A percentile compares a stretch with the other conserved stretches of the same genome.
phyloP scores from a whole-genome alignment of 306 rosid genomes.

The Glycine soja region DNA sequence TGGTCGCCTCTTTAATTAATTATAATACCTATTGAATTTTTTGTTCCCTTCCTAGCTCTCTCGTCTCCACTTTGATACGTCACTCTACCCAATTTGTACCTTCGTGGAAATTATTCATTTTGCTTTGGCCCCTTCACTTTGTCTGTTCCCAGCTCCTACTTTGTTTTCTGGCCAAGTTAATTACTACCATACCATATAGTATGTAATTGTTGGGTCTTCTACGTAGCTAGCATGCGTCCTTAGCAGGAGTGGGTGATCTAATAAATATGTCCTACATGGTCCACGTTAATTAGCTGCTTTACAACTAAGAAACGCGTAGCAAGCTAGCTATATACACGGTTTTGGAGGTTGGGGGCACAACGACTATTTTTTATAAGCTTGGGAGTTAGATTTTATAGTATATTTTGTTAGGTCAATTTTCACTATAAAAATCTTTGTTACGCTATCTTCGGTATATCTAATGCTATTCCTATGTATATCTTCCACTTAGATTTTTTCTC shows the following conservation, averaged over 20 bases:
- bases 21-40: too few relatives aligned
- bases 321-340: not conserved
- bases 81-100: not conserved
- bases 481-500: conserved; percentile 29
- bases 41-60: too few relatives aligned
- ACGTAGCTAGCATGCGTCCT: conserved; percentile 3
- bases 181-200: too few relatives aligned
- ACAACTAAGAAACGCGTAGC: conserved; percentile 54
- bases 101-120: too few relatives aligned
- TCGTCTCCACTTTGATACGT: too few relatives aligned
- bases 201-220: not conserved
- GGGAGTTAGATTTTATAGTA: conserved; percentile 4
- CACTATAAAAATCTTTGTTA: not conserved
- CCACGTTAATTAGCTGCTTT: conserved; percentile 37
- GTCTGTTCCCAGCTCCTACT: not conserved
- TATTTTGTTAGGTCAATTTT: not conserved
- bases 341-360: conserved; percentile 42
- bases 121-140: not conserved
- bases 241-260: conserved; percentile 33
- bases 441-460: conserved; percentile 2
- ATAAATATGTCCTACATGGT: not conserved
- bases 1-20: too few relatives aligned
- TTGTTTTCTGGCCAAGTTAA: not conserved
- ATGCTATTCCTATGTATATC: not conserved
- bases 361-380: conserved; percentile 2